Base-by-base conservation (phyloP, 139 green algal genomes). In the Nannochloris sp. region DNA sequence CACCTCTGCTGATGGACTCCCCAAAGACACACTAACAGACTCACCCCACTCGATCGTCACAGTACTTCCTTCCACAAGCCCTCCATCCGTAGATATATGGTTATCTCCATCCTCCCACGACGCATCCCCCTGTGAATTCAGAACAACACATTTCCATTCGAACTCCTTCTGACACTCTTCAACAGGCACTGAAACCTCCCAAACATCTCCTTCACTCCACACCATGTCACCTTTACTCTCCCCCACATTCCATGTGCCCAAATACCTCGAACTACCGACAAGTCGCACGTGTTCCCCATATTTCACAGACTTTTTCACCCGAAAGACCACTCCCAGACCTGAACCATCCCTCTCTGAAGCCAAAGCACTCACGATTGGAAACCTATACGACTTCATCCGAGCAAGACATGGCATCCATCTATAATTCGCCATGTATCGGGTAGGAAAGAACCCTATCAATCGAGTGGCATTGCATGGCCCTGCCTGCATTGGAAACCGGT, bases 31-130 rank as follows among this genome's bases (percentile, higher is more conserved):
- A 12, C 8, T 12, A 40, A 11, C 34, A 23, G 18, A 25, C n/a
- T 24, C n/a, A 23, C n/a, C 18, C 46, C 46, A 54, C 46, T 54
- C 46, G 0, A 54, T 54, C 25, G 7, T 14, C 21, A 49, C 7
- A 66, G 46, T 66, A 40, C 34, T 40, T 11, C 34, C 34, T 12
- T 40, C 5, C 6, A 40, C 34, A 11, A 46, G 9, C 5, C 14
- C 50, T 51, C 15, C 40, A 29, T 11, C 3, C 14, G 50, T 46
- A 1, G 63, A 15, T 59, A 44, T 55, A 19, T 81, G 78, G 71
- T 91, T 87, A 48, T 70, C 46, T 16, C 82, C 78, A 19, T 62
- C 61, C 64, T 92, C 85, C 85, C 84, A 91, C 5, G 23, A 23
- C 18, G 7, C 36, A 5, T 54, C 46, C n/a, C 46, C 46, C 8